Conservation (phyloP, 179 eudicot genomes). For the Sideroxylon spinosum region DNA sequence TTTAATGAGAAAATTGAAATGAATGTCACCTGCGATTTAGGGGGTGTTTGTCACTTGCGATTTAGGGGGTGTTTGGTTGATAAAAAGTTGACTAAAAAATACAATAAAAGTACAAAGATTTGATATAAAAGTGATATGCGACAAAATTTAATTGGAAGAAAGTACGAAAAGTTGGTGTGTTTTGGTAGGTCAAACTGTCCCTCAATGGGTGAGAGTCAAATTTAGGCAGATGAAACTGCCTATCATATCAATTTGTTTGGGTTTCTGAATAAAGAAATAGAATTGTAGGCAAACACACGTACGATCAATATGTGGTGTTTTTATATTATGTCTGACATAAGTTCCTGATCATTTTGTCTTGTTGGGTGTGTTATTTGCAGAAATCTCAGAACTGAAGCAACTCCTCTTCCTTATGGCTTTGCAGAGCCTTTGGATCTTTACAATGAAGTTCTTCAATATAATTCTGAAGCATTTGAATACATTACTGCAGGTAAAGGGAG, state of each 20-base stretch:
- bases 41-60: too few relatives aligned
- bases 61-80: too few relatives aligned
- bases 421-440: slow-evolving; percentile 48
- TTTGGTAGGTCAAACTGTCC: too few relatives aligned
- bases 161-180: too few relatives aligned
- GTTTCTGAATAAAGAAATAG: not conserved
- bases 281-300: not conserved
- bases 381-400: slow-evolving; percentile 53
- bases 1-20: too few relatives aligned
- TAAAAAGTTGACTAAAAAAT: too few relatives aligned
- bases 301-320: not conserved
- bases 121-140: too few relatives aligned
- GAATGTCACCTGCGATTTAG: too few relatives aligned
- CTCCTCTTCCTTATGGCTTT: slow-evolving; percentile 26
- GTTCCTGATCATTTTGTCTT: slow-evolving; percentile 11
- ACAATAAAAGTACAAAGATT: too few relatives aligned
- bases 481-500: slow-evolving; percentile 59
- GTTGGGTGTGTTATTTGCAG: slow-evolving; percentile 32
- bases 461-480: slow-evolving; percentile 62
- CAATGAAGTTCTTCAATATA: slow-evolving; percentile 60
- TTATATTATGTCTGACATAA: not conserved
- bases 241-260: not conserved
- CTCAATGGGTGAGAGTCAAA: too few relatives aligned
- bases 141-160: too few relatives aligned
- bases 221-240: too few relatives aligned